Base-by-base conservation (phyloP, 805 yeast genomes). In the Kodamaea leandrae region DNA sequence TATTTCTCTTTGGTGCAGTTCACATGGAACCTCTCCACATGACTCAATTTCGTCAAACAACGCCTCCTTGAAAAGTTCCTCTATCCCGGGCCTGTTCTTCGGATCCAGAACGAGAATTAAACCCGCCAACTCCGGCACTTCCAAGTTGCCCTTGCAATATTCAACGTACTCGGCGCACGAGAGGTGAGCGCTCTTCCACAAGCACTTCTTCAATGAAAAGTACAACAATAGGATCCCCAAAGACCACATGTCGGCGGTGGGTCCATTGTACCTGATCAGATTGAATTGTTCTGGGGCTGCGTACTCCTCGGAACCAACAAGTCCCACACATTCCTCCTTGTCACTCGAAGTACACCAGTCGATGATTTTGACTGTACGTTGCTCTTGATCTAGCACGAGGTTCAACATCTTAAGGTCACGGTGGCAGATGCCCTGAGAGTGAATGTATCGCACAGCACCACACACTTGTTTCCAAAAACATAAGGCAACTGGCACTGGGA, bases 341-440 rank as follows among this genome's bases (percentile, higher is more conserved):
- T 18, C 37, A 6, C 48, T 32, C 8, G 40, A 25, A 7, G 71
- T 61, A 6, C 58, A 64, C 42, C 66, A 65, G 45, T 77, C 82
- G 23, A 77, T 70, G 14, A 77, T 46, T 50, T 76, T 76, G 30
- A 74, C 47, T 2, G 42, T 35, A 0, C 65, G 65, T 12, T 45
- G 33, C 1, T 14, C 23, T 12, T 37, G 16, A 33, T 52, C 61
- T 15, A 75, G 36, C 24, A 75, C 64, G 35, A 76, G 48, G 45
- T 77, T 77, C 19, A 66, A 75, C 17, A 71, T 58, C 53, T 77
- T 77, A 39, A 77, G 50, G 55, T 77, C 82, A 29, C 81, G 58
- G 51, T 77, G 82, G 44, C 73, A 68, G 12, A 73, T 47, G 17
- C 57, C 54, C 2, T 40, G 36, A 7, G 19, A 24, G 45, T 77